Percentiles rank a stretch among this genome's conserved stretches.
Conservation (phyloP, 176 grass and related monocot species). For the Avena atlantica region DNA sequence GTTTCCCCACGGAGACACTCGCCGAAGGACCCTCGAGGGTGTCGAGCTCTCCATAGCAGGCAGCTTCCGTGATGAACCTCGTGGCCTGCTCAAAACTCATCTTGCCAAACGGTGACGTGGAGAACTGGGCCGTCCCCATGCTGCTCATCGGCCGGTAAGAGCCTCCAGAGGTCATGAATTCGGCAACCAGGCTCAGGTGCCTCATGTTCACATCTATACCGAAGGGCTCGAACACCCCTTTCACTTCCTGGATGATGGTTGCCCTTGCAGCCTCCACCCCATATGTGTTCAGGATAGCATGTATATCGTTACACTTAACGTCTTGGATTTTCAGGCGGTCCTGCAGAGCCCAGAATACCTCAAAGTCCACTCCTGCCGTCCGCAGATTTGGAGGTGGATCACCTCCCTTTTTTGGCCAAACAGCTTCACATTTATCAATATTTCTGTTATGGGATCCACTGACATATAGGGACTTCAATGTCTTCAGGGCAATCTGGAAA, state of each 20-base stretch:
- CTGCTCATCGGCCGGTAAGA: slow-evolving; percentile 80
- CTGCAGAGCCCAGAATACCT: slow-evolving; percentile 62
- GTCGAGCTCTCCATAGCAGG: slow-evolving; percentile 75
- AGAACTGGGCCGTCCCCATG: slow-evolving; percentile 62
- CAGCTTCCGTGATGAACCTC: slow-evolving; percentile 79
- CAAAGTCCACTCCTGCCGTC: slow-evolving; percentile 76
- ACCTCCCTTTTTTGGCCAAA: not conserved
- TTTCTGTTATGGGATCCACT: slow-evolving; percentile 52
- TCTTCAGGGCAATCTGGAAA: slow-evolving; percentile 84
- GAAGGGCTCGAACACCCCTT: slow-evolving; percentile 56
- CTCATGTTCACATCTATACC: slow-evolving; percentile 71
- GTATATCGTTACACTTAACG: slow-evolving; percentile 66
- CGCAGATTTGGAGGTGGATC: slow-evolving; percentile 35
- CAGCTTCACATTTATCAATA: slow-evolving; percentile 54
- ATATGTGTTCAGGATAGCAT: slow-evolving; percentile 71
- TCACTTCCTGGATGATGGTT: slow-evolving; percentile 77
- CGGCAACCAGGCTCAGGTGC: slow-evolving; percentile 77
- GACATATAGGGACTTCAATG: slow-evolving; percentile 62
- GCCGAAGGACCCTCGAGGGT: slow-evolving; percentile 69
- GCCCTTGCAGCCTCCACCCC: slow-evolving; percentile 81
- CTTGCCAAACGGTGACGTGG: slow-evolving; percentile 87
- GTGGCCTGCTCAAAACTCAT: slow-evolving; percentile 90
- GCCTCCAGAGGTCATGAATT: slow-evolving; percentile 92
- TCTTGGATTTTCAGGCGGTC: slow-evolving; percentile 45
- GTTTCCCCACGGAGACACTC: slow-evolving; percentile 80